These are phyloP conservation scores for Prosopis cineraria DNA, from an alignment of 306 rosid species.

Conservation along the genomic window DNA sequence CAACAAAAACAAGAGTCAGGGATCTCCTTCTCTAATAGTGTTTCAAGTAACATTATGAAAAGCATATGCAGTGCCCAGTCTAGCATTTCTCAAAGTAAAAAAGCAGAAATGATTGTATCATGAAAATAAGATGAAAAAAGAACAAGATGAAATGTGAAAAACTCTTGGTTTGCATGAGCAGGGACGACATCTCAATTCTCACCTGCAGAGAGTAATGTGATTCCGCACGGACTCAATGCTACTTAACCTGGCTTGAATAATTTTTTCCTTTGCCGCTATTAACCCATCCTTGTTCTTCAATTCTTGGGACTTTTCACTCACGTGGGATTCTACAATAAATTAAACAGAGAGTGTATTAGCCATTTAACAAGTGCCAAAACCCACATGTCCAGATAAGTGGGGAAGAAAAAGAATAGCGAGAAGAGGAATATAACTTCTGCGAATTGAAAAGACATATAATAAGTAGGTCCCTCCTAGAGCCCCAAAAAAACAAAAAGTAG, in stretches of 20 bases:
- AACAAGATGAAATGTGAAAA: background rate
- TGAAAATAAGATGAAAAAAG: background rate
- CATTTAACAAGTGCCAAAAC: slow-evolving; percentile 13
- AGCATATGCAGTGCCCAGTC: background rate
- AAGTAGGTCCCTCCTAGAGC: slow-evolving; percentile 20
- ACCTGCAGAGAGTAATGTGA: slow-evolving; percentile 65
- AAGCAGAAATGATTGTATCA: background rate
- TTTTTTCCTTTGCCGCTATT: slow-evolving; percentile 51
- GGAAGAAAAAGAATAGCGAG: background rate
- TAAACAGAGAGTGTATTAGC: slow-evolving; percentile 21
- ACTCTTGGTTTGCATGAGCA: background rate
- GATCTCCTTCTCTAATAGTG: background rate
- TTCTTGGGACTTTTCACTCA: slow-evolving; percentile 46
- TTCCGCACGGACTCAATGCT: slow-evolving; percentile 51
- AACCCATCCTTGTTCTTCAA: slow-evolving; percentile 49
- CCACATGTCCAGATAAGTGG: background rate
- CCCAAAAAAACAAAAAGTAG: no score
- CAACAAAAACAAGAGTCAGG: background rate
- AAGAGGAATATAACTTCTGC: background rate
- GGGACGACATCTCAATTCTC: slow-evolving; percentile 21
- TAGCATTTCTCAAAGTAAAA: background rate
- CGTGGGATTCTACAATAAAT: slow-evolving; percentile 48
- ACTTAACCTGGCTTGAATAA: slow-evolving; percentile 44
- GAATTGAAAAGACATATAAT: slow-evolving; percentile 3
- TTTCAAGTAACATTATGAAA: background rate